phyloP scores from a whole-genome alignment of 2,329 filamentous ascomycete species.

The Exophiala xenobiotica region DNA sequence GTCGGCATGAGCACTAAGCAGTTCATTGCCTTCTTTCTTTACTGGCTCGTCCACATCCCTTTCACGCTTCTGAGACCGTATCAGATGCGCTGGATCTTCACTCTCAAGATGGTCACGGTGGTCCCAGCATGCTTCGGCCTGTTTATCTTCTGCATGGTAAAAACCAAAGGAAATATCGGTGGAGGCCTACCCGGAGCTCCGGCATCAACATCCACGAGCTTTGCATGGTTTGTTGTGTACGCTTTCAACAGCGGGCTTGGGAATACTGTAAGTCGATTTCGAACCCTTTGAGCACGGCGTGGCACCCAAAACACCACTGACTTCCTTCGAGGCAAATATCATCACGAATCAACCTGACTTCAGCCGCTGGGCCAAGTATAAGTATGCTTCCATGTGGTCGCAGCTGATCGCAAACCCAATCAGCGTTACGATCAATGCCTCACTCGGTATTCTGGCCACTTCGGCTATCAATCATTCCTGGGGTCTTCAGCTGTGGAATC shows the following conservation, averaged over 20 bases:
- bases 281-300: too few species aligned
- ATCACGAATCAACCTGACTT: too few species aligned
- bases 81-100: conserved; percentile 47
- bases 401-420: conserved; percentile 40
- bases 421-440: conserved; percentile 43
- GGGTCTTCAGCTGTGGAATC: conserved; percentile 39
- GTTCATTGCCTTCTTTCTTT: conserved; percentile 41
- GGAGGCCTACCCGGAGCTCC: conserved; percentile 28
- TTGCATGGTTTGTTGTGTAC: conserved; percentile 41
- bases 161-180: conserved; percentile 39
- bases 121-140: conserved; percentile 40
- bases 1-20: conserved; percentile 38
- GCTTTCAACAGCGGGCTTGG: too few species aligned
- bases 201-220: conserved; percentile 8
- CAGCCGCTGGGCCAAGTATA: not conserved
- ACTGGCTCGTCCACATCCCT: conserved; percentile 43
- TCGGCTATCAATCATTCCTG: conserved; percentile 46
- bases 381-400: conserved; percentile 1
- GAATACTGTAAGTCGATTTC: too few species aligned
- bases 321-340: too few species aligned
- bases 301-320: too few species aligned
- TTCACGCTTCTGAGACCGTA: conserved; percentile 47
- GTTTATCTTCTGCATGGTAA: conserved; percentile 44
- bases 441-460: conserved; percentile 47
- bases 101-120: conserved; percentile 44